A percentile compares a stretch with the other conserved stretches of the same genome.
These are phyloP conservation scores for Ambrosia trifida DNA, from an alignment of 129 eudicot species.

Conservation along the genomic window DNA sequence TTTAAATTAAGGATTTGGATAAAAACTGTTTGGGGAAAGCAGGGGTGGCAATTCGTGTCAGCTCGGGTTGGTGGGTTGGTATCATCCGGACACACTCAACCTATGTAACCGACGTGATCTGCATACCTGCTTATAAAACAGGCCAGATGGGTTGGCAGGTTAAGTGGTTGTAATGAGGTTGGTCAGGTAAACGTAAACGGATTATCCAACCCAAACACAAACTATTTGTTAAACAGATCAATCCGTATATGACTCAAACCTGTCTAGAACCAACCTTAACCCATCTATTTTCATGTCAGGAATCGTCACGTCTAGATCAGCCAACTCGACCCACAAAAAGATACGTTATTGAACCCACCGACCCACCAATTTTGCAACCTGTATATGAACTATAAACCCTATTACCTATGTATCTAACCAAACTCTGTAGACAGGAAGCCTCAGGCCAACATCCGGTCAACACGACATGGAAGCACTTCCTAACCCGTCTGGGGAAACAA, in stretches of 20 bases:
- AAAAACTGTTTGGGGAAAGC: not conserved
- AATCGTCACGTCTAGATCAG: not conserved
- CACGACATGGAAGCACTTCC: constrained; percentile 86
- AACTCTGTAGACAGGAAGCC: constrained; percentile 80
- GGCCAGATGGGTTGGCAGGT: not conserved
- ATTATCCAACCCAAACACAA: not conserved
- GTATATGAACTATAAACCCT: not conserved
- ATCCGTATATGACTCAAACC: not conserved
- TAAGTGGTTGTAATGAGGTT: not conserved
- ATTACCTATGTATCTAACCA: constrained; percentile 33
- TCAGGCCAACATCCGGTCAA: constrained; percentile 36
- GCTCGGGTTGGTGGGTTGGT: not conserved
- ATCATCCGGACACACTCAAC: not conserved
- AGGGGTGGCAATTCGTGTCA: not conserved
- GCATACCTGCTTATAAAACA: not conserved
- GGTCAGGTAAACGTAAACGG: constrained; percentile 3
- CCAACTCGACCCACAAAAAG: not conserved
- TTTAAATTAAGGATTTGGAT: not conserved
- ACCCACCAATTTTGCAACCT: constrained; percentile 2
- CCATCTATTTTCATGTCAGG: not conserved
- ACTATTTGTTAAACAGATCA: not conserved
- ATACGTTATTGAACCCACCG: not conserved
- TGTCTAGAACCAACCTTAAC: not conserved
- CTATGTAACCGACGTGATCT: not conserved
- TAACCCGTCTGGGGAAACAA: constrained; percentile 74